Evolutionary conservation across 2,329 filamentous ascomycete species (phyloP), one percentile per base, ranked within the genome.

Genomic region (Epichloe scottii): DNA sequence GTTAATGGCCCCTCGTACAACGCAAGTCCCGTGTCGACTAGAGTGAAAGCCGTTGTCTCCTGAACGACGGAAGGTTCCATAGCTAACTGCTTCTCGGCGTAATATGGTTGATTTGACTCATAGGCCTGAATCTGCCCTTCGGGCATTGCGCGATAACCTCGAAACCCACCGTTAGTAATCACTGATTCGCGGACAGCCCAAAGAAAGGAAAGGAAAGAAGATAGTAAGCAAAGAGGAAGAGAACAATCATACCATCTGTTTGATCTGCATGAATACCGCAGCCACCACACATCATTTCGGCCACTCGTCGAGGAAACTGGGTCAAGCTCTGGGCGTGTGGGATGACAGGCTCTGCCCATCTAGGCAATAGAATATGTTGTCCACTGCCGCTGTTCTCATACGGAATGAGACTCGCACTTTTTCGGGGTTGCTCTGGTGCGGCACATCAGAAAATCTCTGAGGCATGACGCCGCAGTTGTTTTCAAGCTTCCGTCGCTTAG

Each of bases 131-230:
- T 44, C 12, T 57, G 55, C 26, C 60, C 50, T 38, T 56, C 55
- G 5, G 60, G 58, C 23, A 69, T 53, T 21, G 62, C 56, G 50
- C 67, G 62, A 50, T 71, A 71, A 15, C 62, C 69, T 70, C 47
- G 12, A 21, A 14, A 52, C 15, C 12, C 8, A 4, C 17, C 15
- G 11, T 53, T 21, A 51, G 46, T 44, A 15, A 30, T 15, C 33
- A 19, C 11, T 43, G 17, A 38, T 33, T 48, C 17, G 37, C 8
- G 33, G n/a, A 17, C 12, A 5, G 5, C 21, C 10, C 17, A 15
- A 39, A 2, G 8, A 30, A 33, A 5, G 7, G n/a, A n/a, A 47
- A 26, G 30, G 46, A 42, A 26, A 34, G 14, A 8, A 41, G 14
- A 15, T 12, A 35, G 35, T 19, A 33, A 41, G 42, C 14, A 4